Base-by-base conservation (phyloP, 192 early-diverging fungal species). In the Backusella tarrabulga region DNA sequence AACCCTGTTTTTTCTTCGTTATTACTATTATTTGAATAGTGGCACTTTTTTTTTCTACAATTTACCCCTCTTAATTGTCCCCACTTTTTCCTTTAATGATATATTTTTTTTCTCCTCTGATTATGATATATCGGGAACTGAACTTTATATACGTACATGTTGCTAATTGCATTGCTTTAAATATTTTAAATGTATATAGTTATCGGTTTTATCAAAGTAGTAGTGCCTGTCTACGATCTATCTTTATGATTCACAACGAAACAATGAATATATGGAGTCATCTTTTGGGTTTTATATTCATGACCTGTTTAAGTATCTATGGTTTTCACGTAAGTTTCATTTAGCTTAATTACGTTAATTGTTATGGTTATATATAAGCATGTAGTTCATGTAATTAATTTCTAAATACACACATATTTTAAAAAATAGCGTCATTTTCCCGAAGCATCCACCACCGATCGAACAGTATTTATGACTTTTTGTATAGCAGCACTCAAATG, bases 241-340 rank as follows among this genome's bases (percentile, higher is more conserved):
- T 92, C 73, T 91, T 92, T 69, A 85, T 83, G 54, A 60, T 91
- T 68, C 91, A 92, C 76, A 92, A 84, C 9, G 83, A 84, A 78
- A 84, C 83, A 35, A 68, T 84, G 52, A 84, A 84, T 68, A 84
- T 84, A 3, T 79, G 77, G 74, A 80, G 79, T 34, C 83, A 84
- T 76, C 66, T 84, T 19, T 14, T 84, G 17, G 83, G 83, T 9
- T 80, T 80, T 32, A 73, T 84, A 21, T 80, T 84, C 12, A 79
- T 84, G 75, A 68, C 74, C 1, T 46, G 66, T 15, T 44, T 84
- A 12, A 70, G 73, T 34, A 50, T 81, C 12, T 78, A 84, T 54
- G 72, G 72, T n/a, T 78, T 84, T 32, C 74, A 80, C n/a, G 83
- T 84, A 80, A 84, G 82, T 68, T 23, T 7, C 36, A 9, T 15